Conservation (phyloP, 1,284 basidiomycete species). For the Puccinia sorghi region DNA sequence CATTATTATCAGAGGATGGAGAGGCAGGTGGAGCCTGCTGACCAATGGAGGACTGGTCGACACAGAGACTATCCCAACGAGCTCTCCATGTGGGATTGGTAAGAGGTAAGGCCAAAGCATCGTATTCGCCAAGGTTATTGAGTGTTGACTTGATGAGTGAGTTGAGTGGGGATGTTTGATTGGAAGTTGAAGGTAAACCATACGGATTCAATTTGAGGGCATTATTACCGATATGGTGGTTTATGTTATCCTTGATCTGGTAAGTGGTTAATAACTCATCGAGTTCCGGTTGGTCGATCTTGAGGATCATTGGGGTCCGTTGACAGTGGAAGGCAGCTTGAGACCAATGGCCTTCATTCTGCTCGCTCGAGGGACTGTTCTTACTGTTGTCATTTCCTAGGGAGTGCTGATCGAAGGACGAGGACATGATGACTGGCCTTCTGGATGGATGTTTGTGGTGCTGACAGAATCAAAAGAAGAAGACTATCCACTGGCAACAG, state of each 20-base stretch:
- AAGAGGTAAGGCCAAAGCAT: slow-evolving; percentile 73
- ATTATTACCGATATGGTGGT: neutral
- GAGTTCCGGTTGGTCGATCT: slow-evolving; percentile 18
- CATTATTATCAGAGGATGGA: slow-evolving; percentile 51
- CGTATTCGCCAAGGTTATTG: slow-evolving; percentile 60
- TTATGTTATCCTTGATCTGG: slow-evolving; percentile 26
- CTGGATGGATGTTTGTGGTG: neutral
- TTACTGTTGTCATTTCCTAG: neutral
- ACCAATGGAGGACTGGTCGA: slow-evolving; percentile 59
- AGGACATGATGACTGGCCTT: neutral
- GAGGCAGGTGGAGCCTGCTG: slow-evolving; percentile 46
- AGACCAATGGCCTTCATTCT: slow-evolving; percentile 4
- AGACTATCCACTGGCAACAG: no score
- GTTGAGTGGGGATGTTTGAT: slow-evolving; percentile 20
- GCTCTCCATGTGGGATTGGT: slow-evolving; percentile 82
- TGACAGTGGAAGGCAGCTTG: slow-evolving; percentile 18
- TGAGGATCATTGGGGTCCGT: slow-evolving; percentile 35
- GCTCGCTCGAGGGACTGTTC: neutral
- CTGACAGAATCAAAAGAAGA: neutral
- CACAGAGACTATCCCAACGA: slow-evolving; percentile 85
- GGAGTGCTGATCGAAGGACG: neutral
- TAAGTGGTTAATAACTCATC: slow-evolving; percentile 7
- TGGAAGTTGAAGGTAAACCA: slow-evolving; percentile 2
- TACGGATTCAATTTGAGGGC: slow-evolving; percentile 13
- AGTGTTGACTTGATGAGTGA: slow-evolving; percentile 27